Evolutionary conservation across 805 yeast species (phyloP), one percentile per base, ranked within the genome.

Genomic region (Millerozyma acaciae): DNA sequence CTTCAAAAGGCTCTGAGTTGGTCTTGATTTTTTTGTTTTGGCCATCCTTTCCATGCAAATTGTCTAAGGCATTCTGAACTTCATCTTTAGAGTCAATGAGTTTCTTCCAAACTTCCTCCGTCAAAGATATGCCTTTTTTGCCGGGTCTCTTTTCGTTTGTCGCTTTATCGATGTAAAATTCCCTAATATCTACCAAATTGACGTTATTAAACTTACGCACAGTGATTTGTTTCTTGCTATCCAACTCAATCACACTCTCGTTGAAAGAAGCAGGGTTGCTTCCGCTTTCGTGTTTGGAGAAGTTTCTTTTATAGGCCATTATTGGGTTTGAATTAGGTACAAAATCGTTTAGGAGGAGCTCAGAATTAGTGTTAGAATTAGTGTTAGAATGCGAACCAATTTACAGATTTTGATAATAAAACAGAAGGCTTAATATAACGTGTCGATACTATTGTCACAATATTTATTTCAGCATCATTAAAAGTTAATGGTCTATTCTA

Each of bases 131-230:
- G 0, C 85, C 84, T 58, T 89, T 89, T 50, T 78, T 81, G 1
- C 95, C 95, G 0, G 97, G 97, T 39, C 70, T 70, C 62, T 71
- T 67, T 39, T 78, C 80, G 5, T 81, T 81, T 31, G 78, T 75
- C 33, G 67, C 68, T 37, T 57, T 61, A 44, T 62, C 69, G 10
- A 50, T 31, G 55, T 86, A 89, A 60, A 68, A 87, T 53, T 89
- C 96, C 38, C 97, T 73, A 33, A 89, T 84, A 48, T 89, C 96
- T 9, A 90, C 76, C 43, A 88, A 61, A 21, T 73, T 74, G 35
- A 65, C 62, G 32, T 79, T 78, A 35, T 83, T 79, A 65, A 77
- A 89, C 44, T 73, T 74, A 37, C 87, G 70, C 12, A 90, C 87
- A 0, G 85, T 75, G 20, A 85, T 82, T 35, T 78, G 74, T 51